Base-by-base conservation (phyloP, 345 rosid genomes). In the Limnanthes douglasii region DNA sequence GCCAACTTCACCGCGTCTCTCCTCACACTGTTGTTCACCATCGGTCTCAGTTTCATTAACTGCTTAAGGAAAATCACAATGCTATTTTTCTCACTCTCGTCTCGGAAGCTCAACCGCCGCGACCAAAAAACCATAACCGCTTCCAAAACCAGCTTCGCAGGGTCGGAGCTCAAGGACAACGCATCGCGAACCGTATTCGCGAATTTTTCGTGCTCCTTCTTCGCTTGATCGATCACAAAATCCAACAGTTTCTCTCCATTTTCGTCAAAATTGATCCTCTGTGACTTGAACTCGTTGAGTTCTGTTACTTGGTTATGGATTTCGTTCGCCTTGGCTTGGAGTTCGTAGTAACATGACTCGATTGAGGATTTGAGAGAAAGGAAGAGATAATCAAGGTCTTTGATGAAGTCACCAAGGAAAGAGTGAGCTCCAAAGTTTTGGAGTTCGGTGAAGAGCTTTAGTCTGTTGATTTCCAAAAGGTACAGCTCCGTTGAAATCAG, bases 141-240 rank as follows among this genome's bases (percentile, higher is more conserved):
- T 46, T 62, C 73, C 20, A 70, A 48, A 16, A 70, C 70, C 39
- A 70, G 54, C 33, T 50, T 56, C 5, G 73, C 70, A 21, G 78
- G 78, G 21, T 70, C 50, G 0, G 42, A 6, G n/a, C 57, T 56
- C 4, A 12, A 18, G 3, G 34, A 15, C 10, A 62, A 21, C 0
- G 47, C 22, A 13, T 2, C 24, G 0, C n/a, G 8, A 3, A 66
- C 56, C 32, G 40, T 46, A 11, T 38, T 9, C n/a, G 24, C 17
- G 17, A 66, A 14, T 15, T 29, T 32, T 27, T 37, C 57, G 25
- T 18, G 39, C 11, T 48, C 46, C n/a, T 28, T n/a, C 13, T 28
- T n/a, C n/a, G n/a, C 32, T 3, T 28, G 32, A 3, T 28, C 32
- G 2, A 2, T 28, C 14, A 28, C n/a, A 11, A 28, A 28, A 1